Base-by-base conservation (phyloP, 805 yeast genomes). In the Ogataea pini region DNA sequence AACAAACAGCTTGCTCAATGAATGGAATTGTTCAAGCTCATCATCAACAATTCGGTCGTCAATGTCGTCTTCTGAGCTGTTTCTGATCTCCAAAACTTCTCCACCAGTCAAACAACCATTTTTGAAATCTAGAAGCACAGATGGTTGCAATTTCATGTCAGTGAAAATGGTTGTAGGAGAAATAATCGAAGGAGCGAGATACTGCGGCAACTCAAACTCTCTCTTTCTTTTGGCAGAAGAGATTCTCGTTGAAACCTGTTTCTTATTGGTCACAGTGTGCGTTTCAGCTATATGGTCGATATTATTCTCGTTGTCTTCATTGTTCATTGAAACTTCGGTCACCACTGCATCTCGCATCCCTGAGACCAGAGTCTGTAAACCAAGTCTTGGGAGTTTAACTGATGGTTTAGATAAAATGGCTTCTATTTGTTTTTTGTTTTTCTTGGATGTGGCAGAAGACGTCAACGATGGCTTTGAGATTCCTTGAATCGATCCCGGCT, bases 301-400 rank as follows among this genome's bases (percentile, higher is more conserved):
- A 46, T 69, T 74, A 49, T 76, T 75, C 42, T 77, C 82, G 22
- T 51, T 48, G 13, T 56, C 65, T 3, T 57, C 64, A n/a, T 47
- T 51, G 3, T 53, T 55, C 25, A 63, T 64, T 2, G 41, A 29
- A 37, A 50, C 44, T 58, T 70, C 62, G 55, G 65, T 47, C 46
- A 65, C 40, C 9, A 69, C 49, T 17, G 68, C 60, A 39, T 76
- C 75, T 45, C 76, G 70, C 12, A 76, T 64, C 0, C 90, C 87
- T 61, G 80, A 76, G 0, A 86, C 83, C 5, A 85, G 68, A 0
- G 90, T 77, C 44, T 78, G 85, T 0, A 86, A 59, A 1, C 94
- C 94, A 22, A 77, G 58, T 48, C 82, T 70, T 0, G 94, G 94
- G 4, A 86, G 59, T 63, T 52, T 76, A 71, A n/a, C 77, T 51